A percentile compares a stretch with the other conserved stretches of the same genome.
Conservation (phyloP, 2,329 filamentous ascomycete species). For the Blastomyces parvus region DNA sequence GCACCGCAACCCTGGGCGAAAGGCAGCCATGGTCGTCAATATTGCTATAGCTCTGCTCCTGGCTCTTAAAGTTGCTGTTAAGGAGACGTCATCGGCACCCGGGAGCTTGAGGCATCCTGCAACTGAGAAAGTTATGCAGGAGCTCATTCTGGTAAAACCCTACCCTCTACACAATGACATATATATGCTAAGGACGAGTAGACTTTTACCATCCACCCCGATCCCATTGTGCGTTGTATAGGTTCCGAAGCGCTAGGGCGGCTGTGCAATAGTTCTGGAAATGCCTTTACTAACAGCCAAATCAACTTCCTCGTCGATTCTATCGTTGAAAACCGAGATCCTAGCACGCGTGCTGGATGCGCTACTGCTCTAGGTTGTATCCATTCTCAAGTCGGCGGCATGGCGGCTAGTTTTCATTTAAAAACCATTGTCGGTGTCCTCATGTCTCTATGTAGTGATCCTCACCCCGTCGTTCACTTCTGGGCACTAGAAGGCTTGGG, state of each 20-base stretch:
- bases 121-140: conserved; percentile 62
- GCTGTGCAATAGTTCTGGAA: conserved; percentile 76
- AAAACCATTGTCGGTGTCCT: conserved; percentile 96
- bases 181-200: conserved; percentile 27
- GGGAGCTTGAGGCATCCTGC: conserved; percentile 65
- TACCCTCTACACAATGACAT: neutral
- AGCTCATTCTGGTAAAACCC: conserved; percentile 64
- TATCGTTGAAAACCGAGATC: conserved; percentile 87
- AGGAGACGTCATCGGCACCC: conserved; percentile 62
- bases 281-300: conserved; percentile 76
- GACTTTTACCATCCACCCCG: conserved; percentile 68
- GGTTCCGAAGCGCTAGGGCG: conserved; percentile 78
- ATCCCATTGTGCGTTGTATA: conserved; percentile 75
- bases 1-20: conserved; percentile 77
- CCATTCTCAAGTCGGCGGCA: conserved; percentile 89
- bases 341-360: conserved; percentile 84
- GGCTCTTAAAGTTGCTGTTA: conserved; percentile 72
- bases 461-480: conserved; percentile 89
- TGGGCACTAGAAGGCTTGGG: conserved; percentile 89
- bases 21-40: conserved; percentile 85
- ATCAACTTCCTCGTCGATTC: conserved; percentile 89
- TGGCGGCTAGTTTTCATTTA: conserved; percentile 91
- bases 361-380: conserved; percentile 89
- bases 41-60: conserved; percentile 71
- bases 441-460: conserved; percentile 95